Percentiles rank a stretch among this genome's conserved stretches.
These are phyloP conservation scores for Nannochloris sp. DNA, from an alignment of 139 green algal genomes.

Conservation along the genomic window DNA sequence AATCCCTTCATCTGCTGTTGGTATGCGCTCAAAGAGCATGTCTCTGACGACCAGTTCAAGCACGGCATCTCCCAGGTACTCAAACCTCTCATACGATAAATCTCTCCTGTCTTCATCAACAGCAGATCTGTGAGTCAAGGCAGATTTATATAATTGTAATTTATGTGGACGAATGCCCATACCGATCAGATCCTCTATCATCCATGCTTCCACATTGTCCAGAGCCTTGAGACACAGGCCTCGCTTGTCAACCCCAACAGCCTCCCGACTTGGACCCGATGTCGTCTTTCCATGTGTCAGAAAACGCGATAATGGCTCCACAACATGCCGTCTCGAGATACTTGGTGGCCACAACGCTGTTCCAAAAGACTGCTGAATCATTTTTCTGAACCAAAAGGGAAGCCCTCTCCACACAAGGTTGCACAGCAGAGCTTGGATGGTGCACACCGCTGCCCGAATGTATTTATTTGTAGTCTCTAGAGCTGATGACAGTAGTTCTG, in stretches of 20 bases:
- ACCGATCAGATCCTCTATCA: slow-evolving; percentile 23
- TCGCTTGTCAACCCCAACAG: background rate
- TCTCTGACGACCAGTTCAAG: slow-evolving; percentile 16
- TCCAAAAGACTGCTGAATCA: background rate
- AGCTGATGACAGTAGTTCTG: too few species aligned
- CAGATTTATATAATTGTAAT: slow-evolving; percentile 26
- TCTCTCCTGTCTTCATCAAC: slow-evolving; percentile 9
- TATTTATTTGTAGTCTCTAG: too few species aligned
- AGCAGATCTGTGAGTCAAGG: slow-evolving; percentile 24
- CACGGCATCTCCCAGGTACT: slow-evolving; percentile 39
- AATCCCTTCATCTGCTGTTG: slow-evolving; percentile 16
- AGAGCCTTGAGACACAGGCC: background rate
- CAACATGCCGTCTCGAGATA: background rate
- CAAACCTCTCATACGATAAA: slow-evolving; percentile 30
- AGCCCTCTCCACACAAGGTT: background rate
- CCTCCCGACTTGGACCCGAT: background rate
- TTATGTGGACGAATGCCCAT: slow-evolving; percentile 3
- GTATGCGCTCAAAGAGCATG: slow-evolving; percentile 14
- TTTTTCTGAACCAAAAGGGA: background rate
- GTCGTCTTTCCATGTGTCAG: slow-evolving; percentile 9
- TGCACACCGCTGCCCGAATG: too few species aligned
- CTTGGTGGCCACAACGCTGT: background rate
- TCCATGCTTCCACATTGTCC: slow-evolving; percentile 26
- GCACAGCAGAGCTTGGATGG: too few species aligned
- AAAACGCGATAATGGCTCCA: background rate